phyloP scores from a whole-genome alignment of 371 early-diverging fungal genomes.

The Actinomucor elegans region DNA sequence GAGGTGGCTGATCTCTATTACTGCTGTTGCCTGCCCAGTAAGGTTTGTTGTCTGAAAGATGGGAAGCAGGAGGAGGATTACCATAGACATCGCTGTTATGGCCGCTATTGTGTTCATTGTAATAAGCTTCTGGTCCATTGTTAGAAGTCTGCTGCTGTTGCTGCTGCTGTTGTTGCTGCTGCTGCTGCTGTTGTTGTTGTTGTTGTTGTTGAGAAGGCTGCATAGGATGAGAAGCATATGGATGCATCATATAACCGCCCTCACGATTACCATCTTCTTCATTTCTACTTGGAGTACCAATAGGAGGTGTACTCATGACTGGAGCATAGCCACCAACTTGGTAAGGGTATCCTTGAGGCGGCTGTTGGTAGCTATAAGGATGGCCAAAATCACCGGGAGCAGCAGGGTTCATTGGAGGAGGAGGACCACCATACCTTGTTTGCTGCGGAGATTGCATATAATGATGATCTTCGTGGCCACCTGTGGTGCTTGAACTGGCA shows the following conservation, averaged over 20 bases:
- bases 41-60: neutral
- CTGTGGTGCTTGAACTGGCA: neutral
- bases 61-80: too few species aligned
- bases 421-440: neutral
- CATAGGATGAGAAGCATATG: constrained; percentile 12
- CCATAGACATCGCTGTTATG: neutral
- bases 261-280: constrained; percentile 13
- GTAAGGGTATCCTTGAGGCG: constrained; percentile 12
- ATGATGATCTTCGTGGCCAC: constrained; percentile 8
- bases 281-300: constrained; percentile 5
- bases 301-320: constrained; percentile 3
- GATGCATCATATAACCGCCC: constrained; percentile 14
- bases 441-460: constrained; percentile 13
- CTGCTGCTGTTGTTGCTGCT: constrained; percentile 4
- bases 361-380: constrained; percentile 13
- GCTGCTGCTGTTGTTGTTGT: neutral
- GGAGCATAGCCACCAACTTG: constrained; percentile 7
- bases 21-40: too few species aligned
- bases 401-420: neutral
- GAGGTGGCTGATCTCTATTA: neutral
- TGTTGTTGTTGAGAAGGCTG: neutral
- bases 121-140: too few species aligned
- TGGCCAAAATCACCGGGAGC: neutral
- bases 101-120: too few species aligned
- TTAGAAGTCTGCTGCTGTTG: neutral